Conservation (phyloP, 2,329 filamentous ascomycete genomes). For the Cladosporium sp. region DNA sequence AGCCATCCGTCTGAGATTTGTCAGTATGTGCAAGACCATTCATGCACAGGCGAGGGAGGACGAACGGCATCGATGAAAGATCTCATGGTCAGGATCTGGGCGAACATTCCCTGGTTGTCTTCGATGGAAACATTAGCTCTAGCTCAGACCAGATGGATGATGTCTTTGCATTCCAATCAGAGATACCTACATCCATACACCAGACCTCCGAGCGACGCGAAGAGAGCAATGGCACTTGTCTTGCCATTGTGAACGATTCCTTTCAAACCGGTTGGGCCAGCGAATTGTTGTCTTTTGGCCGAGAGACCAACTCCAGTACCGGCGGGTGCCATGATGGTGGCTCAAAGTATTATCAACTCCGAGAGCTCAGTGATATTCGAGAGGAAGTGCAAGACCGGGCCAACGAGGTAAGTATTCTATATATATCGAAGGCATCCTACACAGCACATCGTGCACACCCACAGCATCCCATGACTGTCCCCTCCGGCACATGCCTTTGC, state of each 20-base stretch:
- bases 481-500: no score
- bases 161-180: background rate
- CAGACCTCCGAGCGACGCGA: constrained; percentile 23
- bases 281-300: constrained; percentile 19
- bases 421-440: no score
- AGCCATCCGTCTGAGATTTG: constrained; percentile 16
- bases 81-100: constrained; percentile 21
- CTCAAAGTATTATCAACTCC: no score
- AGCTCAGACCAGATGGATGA: no score
- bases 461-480: no score
- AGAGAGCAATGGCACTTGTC: constrained; percentile 22
- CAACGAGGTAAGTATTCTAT: no score
- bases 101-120: constrained; percentile 27
- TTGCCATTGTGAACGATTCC: constrained; percentile 20
- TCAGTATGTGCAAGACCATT: background rate
- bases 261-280: constrained; percentile 21
- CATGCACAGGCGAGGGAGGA: background rate
- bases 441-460: no score
- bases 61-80: constrained; percentile 16
- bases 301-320: constrained; percentile 15
- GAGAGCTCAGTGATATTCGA: no score
- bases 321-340: background rate
- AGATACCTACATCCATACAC: constrained; percentile 23
- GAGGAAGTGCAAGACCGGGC: no score
- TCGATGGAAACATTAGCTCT: background rate